Evolutionary conservation across 768 basidiomycete genomes (phyloP), one percentile per base, ranked within the genome.

Genomic region (Leccinum subtestaceum): DNA sequence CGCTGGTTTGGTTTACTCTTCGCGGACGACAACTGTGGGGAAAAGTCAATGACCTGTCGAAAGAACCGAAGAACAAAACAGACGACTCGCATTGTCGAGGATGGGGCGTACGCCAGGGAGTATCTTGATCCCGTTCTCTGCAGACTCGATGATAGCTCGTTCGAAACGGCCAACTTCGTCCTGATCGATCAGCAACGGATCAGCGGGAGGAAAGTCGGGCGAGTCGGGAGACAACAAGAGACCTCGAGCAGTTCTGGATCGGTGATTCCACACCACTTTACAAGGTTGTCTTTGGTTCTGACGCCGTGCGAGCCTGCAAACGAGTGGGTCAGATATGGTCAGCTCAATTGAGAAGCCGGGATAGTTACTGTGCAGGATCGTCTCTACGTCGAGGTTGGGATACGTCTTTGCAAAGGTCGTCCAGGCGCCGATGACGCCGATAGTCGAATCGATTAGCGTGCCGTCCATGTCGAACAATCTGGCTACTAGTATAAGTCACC

Each of bases 401-500:
- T 95, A 94, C 58, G 81, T 80, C 67, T 84, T 69, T 52, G 81
- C 81, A 73, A 93, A 94, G n/a, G 77, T 74, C 55, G 86, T 77
- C 94, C 94, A 95, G 36, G 92, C 91, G 27, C 87, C 90, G 27
- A 83, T 75, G 32, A 95, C 91, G 46, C 90, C 92, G 31, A 84
- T 83, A 10, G 89, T 93, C 19, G 91, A 93, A 69, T 95, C 89
- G 63, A 90, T 80, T 53, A 91, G 77, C 34, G 89, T 93, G 56
- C 89, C 89, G 69, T 91, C 89, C 89, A 91, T 91, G 70, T 91
- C 89, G 67, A 90, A 90, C 13, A 91, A 76, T 58, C 89, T 90
- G 59, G 1, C 2, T 25, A 34, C 29, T 10, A 29, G 7, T 7
- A 10, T 54, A 27, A 57, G 54, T 25, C 48, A 32, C 11, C 31